phyloP scores from a whole-genome alignment of 2,329 filamentous ascomycete species.

The Fusarium sp. region DNA sequence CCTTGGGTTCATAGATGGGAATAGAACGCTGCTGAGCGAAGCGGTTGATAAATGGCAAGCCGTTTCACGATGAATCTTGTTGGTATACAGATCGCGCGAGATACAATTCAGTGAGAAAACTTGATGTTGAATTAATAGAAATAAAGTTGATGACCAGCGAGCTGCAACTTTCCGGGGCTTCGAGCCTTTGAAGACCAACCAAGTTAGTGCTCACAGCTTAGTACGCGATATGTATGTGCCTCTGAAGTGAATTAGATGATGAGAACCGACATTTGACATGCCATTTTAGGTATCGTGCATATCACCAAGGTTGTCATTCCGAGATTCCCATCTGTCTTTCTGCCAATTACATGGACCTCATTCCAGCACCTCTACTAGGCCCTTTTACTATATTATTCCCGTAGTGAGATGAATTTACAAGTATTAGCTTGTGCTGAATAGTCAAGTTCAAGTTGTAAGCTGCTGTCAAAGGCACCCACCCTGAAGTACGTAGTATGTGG shows the following conservation, averaged over 20 bases:
- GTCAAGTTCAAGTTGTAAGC: background rate
- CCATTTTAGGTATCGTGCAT: background rate
- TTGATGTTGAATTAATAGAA: background rate
- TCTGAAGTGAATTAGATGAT: background rate
- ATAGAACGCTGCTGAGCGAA: conserved; percentile 21
- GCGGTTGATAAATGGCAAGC: conserved; percentile 4
- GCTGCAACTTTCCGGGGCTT: background rate
- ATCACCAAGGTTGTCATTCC: background rate
- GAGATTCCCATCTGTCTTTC: background rate
- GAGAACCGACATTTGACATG: background rate
- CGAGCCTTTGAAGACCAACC: background rate
- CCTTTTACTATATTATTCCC: background rate
- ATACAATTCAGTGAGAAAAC: background rate
- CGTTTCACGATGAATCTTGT: background rate
- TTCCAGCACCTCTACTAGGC: background rate
- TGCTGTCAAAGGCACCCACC: background rate
- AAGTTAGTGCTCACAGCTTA: background rate
- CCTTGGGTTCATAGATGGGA: conserved; percentile 24
- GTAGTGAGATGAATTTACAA: background rate
- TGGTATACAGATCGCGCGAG: background rate
- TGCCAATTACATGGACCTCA: background rate
- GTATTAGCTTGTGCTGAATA: background rate
- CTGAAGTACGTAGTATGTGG: background rate
- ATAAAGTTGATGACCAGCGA: background rate
- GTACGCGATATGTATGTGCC: background rate